phyloP scores from a whole-genome alignment of 1,139 yeast genomes.

The Pichia terricola region DNA sequence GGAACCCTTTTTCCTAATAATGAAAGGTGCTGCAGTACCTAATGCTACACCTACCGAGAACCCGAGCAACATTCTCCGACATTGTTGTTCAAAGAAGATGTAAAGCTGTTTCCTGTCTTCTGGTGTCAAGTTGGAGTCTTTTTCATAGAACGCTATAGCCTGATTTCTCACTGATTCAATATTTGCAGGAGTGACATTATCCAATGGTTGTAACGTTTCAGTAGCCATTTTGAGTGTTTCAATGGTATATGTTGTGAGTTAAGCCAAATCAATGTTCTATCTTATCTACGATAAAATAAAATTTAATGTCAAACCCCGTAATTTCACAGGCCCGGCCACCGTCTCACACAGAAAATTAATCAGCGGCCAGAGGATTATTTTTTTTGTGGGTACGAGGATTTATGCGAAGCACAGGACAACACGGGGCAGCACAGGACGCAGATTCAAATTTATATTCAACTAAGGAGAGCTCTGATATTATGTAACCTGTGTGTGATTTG shows the following conservation, averaged over 20 bases:
- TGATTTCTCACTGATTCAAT: constrained; percentile 14
- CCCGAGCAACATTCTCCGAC: constrained; percentile 13
- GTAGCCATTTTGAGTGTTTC: not conserved
- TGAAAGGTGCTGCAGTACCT: constrained; percentile 20
- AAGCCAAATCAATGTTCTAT: too few relatives aligned
- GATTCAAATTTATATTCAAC: too few relatives aligned
- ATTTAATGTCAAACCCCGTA: too few relatives aligned
- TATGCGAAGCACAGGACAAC: too few relatives aligned
- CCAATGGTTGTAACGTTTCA: constrained; percentile 4
- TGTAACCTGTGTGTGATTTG: too few relatives aligned
- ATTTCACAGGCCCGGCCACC: too few relatives aligned
- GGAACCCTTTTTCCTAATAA: constrained; percentile 16
- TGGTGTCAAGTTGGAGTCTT: constrained; percentile 15
- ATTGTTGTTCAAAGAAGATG: constrained; percentile 15
- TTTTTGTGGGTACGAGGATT: too few relatives aligned
- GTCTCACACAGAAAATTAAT: too few relatives aligned
- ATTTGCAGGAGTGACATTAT: not conserved
- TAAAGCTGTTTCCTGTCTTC: constrained; percentile 18
- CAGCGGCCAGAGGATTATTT: too few relatives aligned
- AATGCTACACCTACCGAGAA: constrained; percentile 19
- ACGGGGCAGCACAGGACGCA: too few relatives aligned
- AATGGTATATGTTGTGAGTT: not conserved
- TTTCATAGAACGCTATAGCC: constrained; percentile 22
- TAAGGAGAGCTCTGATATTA: too few relatives aligned
- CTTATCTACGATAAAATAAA: too few relatives aligned